Evolutionary conservation across 2,329 filamentous ascomycete genomes (phyloP), one percentile per base, ranked within the genome.

Genomic region (Sclerotinia spermophila): DNA sequence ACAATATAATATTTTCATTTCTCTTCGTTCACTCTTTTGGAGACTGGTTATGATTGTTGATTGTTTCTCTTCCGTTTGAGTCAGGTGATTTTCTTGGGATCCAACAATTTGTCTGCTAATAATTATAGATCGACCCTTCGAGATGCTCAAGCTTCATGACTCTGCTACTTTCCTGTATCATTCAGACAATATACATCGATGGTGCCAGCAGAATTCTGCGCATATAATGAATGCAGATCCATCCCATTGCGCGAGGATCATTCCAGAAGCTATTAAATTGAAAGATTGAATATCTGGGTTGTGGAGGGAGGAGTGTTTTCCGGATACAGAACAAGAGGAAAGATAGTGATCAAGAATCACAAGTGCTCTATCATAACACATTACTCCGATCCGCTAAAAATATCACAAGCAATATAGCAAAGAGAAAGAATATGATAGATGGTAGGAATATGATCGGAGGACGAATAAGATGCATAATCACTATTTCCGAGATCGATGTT

Each of bases 31-130:
- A 27, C 1, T 2, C 13, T 30, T 40, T 3, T n/a, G 24, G 1
- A 6, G 6, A 17, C 5, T 24, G 2, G 5, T 40, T 5, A 21
- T 30, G 5, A 13, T 53, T 24, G 17, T 10, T 0, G 17, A 27
- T 35, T 35, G 6, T 51, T 51, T 27, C 33, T 30, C 4, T 17
- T n/a, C 15, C 2, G 3, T 6, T 27, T 27, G 11, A n/a, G 2
- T 42, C 19, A 13, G 4, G 38, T 53, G 17, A 6, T 53, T 11
- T 8, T 40, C 1, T 1, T 62, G 5, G 17, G 10, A 15, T 10
- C 10, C 8, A 3, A 21, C 6, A 21, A n/a, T 1, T 11, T 15
- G 10, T 40, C 33, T 13, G 3, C 3, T 0, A 15, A 27, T 1
- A 33, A 13, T 45, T 24, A 6, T 24, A 15, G 3, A 45, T 35